phyloP scores from a whole-genome alignment of 2,329 filamentous ascomycete species.

The Sarocladium kiliense region DNA sequence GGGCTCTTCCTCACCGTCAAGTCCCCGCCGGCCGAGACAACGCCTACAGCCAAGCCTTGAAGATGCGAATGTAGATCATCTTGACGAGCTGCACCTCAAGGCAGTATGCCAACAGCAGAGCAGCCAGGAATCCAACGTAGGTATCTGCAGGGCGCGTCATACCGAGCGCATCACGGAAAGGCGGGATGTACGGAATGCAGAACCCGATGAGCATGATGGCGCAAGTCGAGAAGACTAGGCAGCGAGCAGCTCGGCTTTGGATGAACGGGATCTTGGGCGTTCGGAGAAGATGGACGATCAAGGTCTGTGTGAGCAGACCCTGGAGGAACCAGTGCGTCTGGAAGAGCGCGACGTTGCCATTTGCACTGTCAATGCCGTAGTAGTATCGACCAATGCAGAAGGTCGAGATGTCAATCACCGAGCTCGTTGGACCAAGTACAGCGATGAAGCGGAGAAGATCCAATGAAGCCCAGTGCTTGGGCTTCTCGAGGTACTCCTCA shows the following conservation, averaged over 20 bases:
- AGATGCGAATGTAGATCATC: constrained; percentile 20
- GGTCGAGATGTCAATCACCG: constrained; percentile 21
- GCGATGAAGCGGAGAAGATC: constrained; percentile 23
- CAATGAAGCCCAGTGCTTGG: constrained; percentile 21
- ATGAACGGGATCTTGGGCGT: constrained; percentile 21
- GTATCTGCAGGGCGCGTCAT: constrained; percentile 16
- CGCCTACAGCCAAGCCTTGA: constrained; percentile 20
- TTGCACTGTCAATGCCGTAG: constrained; percentile 17
- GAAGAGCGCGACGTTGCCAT: constrained; percentile 14
- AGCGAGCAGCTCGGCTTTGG: constrained; percentile 17
- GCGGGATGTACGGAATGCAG: constrained; percentile 19
- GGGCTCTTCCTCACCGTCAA: background rate
- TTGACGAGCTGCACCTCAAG: constrained; percentile 22
- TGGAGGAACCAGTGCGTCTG: constrained; percentile 24
- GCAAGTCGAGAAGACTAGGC: constrained; percentile 18
- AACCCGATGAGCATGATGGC: constrained; percentile 21
- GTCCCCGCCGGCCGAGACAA: no score
- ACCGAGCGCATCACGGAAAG: constrained; percentile 15
- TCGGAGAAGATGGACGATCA: constrained; percentile 22
- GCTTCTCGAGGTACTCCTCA: constrained; percentile 19
- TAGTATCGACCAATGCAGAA: constrained; percentile 19
- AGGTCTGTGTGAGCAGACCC: constrained; percentile 22
- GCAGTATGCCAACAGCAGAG: constrained; percentile 19
- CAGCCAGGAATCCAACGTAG: constrained; percentile 19
- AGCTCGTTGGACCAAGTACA: constrained; percentile 22